A percentile compares a stretch with the other conserved stretches of the same genome.
Evolutionary conservation across 2,329 filamentous ascomycete genomes (phyloP).

Genomic region (Stachybotrys echinatus): DNA sequence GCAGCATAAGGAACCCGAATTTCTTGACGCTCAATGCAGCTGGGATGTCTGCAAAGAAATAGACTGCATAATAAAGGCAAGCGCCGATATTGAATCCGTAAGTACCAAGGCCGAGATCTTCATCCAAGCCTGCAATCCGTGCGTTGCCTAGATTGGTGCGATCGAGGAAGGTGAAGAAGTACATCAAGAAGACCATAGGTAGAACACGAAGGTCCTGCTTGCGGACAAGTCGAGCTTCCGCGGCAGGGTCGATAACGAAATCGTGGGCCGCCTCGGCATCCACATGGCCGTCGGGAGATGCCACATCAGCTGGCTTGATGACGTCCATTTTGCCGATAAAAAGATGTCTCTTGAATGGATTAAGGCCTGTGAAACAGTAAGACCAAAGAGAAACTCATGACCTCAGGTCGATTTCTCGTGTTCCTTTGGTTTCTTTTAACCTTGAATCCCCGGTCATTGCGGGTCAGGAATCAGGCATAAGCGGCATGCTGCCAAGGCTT

Average conservation of each 20-base stretch:
- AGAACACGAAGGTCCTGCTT: slow-evolving; percentile 24
- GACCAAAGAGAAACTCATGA: no score
- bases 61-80: slow-evolving; percentile 54
- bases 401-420: no score
- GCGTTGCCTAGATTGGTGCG: slow-evolving; percentile 33
- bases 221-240: slow-evolving; percentile 11
- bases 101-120: slow-evolving; percentile 39
- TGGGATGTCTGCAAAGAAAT: slow-evolving; percentile 52
- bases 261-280: neutral
- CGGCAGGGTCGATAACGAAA: slow-evolving; percentile 9
- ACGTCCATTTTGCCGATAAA: neutral
- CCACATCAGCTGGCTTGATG: neutral
- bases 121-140: slow-evolving; percentile 31
- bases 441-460: no score
- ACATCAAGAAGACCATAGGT: slow-evolving; percentile 50
- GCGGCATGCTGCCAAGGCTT: no score
- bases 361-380: no score
- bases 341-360: no score
- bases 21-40: slow-evolving; percentile 49
- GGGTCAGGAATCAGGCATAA: no score
- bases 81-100: slow-evolving; percentile 50
- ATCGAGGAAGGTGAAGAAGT: slow-evolving; percentile 51
- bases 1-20: slow-evolving; percentile 42
- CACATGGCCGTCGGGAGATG: neutral
- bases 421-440: no score